Evolutionary conservation across 1,139 yeast species (phyloP).

Genomic region (Hansenula lynferdii): DNA sequence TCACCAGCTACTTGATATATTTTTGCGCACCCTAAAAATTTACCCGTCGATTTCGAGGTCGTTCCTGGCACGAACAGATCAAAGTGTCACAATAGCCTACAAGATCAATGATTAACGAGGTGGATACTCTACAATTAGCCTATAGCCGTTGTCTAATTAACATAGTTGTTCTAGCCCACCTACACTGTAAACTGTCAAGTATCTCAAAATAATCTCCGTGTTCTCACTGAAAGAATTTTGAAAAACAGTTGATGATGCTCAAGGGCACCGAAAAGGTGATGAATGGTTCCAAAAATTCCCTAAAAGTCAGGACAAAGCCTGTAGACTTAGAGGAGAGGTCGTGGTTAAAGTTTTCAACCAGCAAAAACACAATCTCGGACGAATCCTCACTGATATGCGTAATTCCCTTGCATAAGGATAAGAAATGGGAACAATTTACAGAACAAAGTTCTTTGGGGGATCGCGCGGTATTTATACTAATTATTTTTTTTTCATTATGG

Average conservation of each 20-base stretch:
- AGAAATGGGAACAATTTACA: slow-evolving; percentile 32
- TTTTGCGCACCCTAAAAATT: slow-evolving; percentile 1
- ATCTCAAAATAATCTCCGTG: not conserved
- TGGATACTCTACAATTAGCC: too few relatives aligned
- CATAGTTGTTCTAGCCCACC: too few relatives aligned
- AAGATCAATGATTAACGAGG: too few relatives aligned
- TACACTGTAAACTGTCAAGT: too few relatives aligned
- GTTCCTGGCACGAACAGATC: too few relatives aligned
- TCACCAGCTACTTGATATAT: not conserved
- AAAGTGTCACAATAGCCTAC: too few relatives aligned
- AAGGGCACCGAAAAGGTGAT: slow-evolving; percentile 1
- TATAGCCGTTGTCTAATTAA: not conserved
- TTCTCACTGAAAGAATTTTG: slow-evolving; percentile 3
- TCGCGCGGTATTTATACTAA: slow-evolving; percentile 1
- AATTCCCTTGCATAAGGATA: slow-evolving; percentile 99
- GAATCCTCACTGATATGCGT: slow-evolving; percentile 99
- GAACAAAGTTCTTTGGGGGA: slow-evolving; percentile 4
- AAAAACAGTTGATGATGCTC: not conserved
- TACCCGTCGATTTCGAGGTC: not conserved
- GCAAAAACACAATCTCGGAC: slow-evolving; percentile 99
- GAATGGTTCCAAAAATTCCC: slow-evolving; percentile 37
- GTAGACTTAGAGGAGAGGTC: slow-evolving; percentile 82
- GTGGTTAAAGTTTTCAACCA: slow-evolving; percentile 99
- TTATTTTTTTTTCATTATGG: not conserved
- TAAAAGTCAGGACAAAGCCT: slow-evolving; percentile 21